Evolutionary conservation across 2,329 filamentous ascomycete species (phyloP), one percentile per base, ranked within the genome.

Genomic region (Thelonectria blattea): DNA sequence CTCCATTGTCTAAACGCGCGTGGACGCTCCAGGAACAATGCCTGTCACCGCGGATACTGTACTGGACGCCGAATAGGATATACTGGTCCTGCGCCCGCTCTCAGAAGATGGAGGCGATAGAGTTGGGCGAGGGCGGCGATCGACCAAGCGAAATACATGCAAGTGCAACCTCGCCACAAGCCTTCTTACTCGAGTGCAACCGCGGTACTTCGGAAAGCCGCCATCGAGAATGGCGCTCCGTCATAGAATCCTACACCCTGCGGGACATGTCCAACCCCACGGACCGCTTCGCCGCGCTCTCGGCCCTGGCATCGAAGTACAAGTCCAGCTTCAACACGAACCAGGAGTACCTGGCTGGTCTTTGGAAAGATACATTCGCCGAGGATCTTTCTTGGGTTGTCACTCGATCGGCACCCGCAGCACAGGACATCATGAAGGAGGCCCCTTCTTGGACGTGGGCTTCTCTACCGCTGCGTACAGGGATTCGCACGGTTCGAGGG

Each of bases 21-120:
- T 56, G 53, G 53, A 56, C 53, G 17, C 18, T 56, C 15, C 53
- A 56, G 6, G 53, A 56, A 14, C 45, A 56, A 27, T 42, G n/a
- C 10, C 53, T 56, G 7, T 56, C 53, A 20, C 53, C 53, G 20
- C 34, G 53, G 18, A 50, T 56, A 11, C 10, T 56, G 1, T 56
- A 43, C 37, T 56, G 53, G 53, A 50, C 53, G 7, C 34, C 53
- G 24, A 49, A 56, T 20, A 56, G 53, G 24, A 43, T 56, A 12
- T 56, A 56, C 46, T 56, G 53, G 53, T 56, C 53, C 2, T 56
- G 53, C 37, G 45, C 53, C 12, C 45, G 42, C 15, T 14, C 10
- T 9, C 53, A 56, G n/a, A 17, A 14, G 20, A 37, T 56, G 3
- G 53, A 56, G 17, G 34, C 37, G n/a, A 32, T 20, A 2, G 27